Conservation (phyloP, 1,284 basidiomycete species). For the Trichosporon inkin region DNA sequence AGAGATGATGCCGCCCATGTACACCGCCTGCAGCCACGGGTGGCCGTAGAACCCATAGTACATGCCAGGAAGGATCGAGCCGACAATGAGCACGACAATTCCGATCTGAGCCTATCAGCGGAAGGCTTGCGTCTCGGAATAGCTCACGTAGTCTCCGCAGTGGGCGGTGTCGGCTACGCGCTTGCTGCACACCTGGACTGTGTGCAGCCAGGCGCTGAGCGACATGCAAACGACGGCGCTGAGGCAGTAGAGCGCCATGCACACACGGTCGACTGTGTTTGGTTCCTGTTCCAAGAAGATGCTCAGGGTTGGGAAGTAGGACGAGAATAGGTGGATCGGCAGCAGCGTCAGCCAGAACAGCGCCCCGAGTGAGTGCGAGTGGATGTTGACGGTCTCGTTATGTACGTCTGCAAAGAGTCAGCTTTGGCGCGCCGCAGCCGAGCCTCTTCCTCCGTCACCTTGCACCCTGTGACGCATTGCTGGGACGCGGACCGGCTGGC, state of each 20-base stretch:
- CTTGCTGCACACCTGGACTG: conserved; percentile 67
- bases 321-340: conserved; percentile 54
- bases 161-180: conserved; percentile 54
- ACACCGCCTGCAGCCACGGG: conserved; percentile 32
- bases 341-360: conserved; percentile 62
- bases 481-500: background rate
- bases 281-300: conserved; percentile 19
- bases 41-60: conserved; percentile 50
- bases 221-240: conserved; percentile 70
- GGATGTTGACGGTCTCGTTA: conserved; percentile 88
- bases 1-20: conserved; percentile 50
- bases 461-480: too few relatives aligned
- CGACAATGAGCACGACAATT: conserved; percentile 62
- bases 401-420: conserved; percentile 60
- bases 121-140: background rate
- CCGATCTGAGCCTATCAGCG: conserved; percentile 41
- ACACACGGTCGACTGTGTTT: conserved; percentile 56
- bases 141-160: conserved; percentile 49
- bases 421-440: background rate
- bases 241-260: conserved; percentile 66
- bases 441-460: background rate
- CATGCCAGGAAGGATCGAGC: conserved; percentile 70
- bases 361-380: conserved; percentile 75
- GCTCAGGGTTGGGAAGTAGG: conserved; percentile 48
- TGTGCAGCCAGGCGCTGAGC: conserved; percentile 73